Conservation (phyloP, 306 rosid species). For the Albizia julibrissin region DNA sequence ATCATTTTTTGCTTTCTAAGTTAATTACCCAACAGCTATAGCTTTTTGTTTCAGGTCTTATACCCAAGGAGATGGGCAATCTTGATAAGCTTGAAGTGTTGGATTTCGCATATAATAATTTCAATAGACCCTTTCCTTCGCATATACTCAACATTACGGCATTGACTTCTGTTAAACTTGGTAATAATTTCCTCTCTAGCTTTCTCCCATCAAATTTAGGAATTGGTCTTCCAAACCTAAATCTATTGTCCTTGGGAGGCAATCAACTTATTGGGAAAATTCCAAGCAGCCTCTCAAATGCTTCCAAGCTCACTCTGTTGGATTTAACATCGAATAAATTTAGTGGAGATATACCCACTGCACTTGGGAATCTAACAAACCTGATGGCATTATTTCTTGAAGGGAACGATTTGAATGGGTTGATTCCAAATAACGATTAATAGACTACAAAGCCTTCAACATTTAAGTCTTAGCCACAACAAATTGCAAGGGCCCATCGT, state of each 20-base stretch:
- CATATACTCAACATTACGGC: constrained; percentile 34
- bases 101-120: not conserved
- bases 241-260: fast-evolving
- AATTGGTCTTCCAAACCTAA: not conserved
- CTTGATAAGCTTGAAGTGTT: not conserved
- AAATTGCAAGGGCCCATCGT: not conserved
- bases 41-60: not conserved
- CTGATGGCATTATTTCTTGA: not conserved
- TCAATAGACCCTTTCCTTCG: constrained; percentile 23
- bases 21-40: not conserved
- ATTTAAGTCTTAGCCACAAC: not conserved
- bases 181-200: not conserved
- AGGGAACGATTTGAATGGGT: constrained; percentile 18
- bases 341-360: not conserved
- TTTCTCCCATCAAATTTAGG: not conserved
- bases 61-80: not conserved
- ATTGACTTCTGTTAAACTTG: not conserved
- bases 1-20: not conserved
- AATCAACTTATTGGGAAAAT: not conserved
- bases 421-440: constrained; percentile 34
- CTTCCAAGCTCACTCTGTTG: not conserved
- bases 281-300: not conserved
- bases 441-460: constrained; percentile 33
- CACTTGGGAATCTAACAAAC: not conserved
- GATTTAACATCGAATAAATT: not conserved